Evolutionary conservation across 306 rosid species (phyloP).

Genomic region (Prunus mongolica): DNA sequence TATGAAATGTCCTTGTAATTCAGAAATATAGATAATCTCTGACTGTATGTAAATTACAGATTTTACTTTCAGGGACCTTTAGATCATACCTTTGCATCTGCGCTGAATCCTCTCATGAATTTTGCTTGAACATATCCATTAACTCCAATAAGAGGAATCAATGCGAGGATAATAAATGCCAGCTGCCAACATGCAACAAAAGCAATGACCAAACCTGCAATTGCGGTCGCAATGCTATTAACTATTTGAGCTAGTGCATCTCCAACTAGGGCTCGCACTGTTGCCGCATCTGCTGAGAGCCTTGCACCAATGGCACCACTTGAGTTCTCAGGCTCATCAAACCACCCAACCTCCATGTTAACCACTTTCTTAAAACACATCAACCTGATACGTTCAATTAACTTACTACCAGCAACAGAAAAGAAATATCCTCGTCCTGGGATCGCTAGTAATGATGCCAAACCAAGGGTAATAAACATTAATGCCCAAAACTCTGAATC

Average conservation of each 20-base stretch:
- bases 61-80: background rate
- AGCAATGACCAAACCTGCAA: conserved; percentile 76
- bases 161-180: conserved; percentile 54
- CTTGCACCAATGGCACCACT: conserved; percentile 80
- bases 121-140: conserved; percentile 64
- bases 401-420: conserved; percentile 69
- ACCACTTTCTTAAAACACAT: conserved; percentile 74
- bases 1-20: background rate
- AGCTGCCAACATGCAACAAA: conserved; percentile 66
- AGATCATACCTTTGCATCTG: conserved; percentile 64
- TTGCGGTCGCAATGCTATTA: conserved; percentile 48
- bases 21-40: too few relatives aligned
- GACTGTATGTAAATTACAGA: too few relatives aligned
- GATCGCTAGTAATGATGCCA: conserved; percentile 37
- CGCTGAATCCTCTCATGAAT: conserved; percentile 84
- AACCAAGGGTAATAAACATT: conserved; percentile 51
- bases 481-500: conserved; percentile 73
- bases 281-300: conserved; percentile 82
- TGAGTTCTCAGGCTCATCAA: conserved; percentile 76
- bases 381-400: conserved; percentile 65
- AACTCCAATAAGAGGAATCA: conserved; percentile 63
- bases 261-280: conserved; percentile 74
- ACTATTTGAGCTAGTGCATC: conserved; percentile 61
- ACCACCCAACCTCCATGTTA: conserved; percentile 81
- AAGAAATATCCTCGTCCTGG: conserved; percentile 62